Percentiles rank a stretch among this genome's conserved stretches.
Evolutionary conservation across 306 rosid species (phyloP).

Genomic region (Crotalaria pallida): DNA sequence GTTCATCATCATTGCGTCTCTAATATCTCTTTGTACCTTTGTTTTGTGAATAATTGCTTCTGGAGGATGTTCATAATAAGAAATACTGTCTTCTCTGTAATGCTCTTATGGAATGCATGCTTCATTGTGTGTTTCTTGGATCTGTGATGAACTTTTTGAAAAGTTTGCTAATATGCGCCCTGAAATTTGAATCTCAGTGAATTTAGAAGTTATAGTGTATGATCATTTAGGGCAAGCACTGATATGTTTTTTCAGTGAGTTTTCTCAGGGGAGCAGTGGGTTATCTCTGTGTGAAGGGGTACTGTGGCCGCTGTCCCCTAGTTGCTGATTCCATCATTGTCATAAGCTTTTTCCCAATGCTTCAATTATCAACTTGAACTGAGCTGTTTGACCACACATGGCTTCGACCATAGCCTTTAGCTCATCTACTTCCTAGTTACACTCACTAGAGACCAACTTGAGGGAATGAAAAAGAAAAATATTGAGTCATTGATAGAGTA

Average conservation of each 20-base stretch:
- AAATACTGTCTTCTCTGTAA: neutral
- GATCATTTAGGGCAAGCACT: neutral
- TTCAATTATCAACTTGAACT: neutral
- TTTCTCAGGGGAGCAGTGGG: neutral
- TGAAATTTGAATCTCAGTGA: neutral
- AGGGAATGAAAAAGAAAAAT: neutral
- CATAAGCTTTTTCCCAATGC: neutral
- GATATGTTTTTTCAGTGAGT: neutral
- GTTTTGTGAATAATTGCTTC: conserved; percentile 9
- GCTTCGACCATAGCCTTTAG: neutral
- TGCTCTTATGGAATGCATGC: neutral
- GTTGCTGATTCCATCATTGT: neutral
- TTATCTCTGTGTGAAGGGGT: neutral
- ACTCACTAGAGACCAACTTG: neutral
- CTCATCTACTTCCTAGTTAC: neutral
- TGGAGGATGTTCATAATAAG: conserved; percentile 3
- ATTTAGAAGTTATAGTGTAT: conserved; percentile 9
- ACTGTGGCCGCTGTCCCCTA: neutral
- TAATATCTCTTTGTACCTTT: neutral
- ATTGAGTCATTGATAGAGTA: neutral
- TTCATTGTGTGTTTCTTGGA: conserved; percentile 6
- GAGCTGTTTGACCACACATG: neutral
- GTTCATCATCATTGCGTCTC: neutral
- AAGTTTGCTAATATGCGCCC: neutral
- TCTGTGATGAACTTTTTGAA: conserved; percentile 2